Evolutionary conservation across 352 stramenopile genomes (phyloP).

Genomic region (Phytopythium vexans): DNA sequence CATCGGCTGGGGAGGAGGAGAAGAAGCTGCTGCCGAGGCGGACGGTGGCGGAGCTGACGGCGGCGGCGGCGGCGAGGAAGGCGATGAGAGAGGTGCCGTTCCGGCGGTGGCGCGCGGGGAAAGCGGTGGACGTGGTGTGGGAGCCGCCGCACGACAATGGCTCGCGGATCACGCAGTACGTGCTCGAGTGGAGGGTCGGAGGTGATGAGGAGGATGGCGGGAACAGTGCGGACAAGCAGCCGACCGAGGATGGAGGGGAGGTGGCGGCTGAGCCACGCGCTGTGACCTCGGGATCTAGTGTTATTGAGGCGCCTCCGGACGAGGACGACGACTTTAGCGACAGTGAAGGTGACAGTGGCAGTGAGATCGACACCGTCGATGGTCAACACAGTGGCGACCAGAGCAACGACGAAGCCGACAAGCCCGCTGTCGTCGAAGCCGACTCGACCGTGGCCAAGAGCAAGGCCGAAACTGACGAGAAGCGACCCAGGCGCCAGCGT

Average conservation of each 20-base stretch:
- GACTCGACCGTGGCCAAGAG: background rate
- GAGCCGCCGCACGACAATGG: slow-evolving; percentile 63
- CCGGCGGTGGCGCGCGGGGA: slow-evolving; percentile 59
- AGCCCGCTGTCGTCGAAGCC: background rate
- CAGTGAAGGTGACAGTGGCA: too few species aligned
- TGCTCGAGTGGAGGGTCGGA: slow-evolving; percentile 54
- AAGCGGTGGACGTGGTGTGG: slow-evolving; percentile 71
- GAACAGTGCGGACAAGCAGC: too few species aligned
- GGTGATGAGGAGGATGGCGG: slow-evolving; percentile 18
- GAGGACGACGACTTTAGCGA: too few species aligned
- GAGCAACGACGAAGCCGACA: background rate
- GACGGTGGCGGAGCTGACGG: slow-evolving; percentile 43
- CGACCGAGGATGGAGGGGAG: too few species aligned
- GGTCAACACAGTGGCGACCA: background rate
- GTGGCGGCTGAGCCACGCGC: too few species aligned
- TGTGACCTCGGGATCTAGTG: too few species aligned
- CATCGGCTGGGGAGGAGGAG: slow-evolving; percentile 16
- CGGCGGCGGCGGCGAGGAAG: slow-evolving; percentile 35
- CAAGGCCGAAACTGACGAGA: background rate
- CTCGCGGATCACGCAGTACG: slow-evolving; percentile 54
- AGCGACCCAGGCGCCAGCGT: background rate
- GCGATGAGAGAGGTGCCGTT: slow-evolving; percentile 48
- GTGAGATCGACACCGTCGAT: background rate
- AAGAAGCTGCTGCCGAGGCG: slow-evolving; percentile 15
- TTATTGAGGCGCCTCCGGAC: too few species aligned